A percentile compares a stretch with the other conserved stretches of the same genome.
Evolutionary conservation across 2,329 filamentous ascomycete species (phyloP).

Genomic region (Exophiala dermatitidis): DNA sequence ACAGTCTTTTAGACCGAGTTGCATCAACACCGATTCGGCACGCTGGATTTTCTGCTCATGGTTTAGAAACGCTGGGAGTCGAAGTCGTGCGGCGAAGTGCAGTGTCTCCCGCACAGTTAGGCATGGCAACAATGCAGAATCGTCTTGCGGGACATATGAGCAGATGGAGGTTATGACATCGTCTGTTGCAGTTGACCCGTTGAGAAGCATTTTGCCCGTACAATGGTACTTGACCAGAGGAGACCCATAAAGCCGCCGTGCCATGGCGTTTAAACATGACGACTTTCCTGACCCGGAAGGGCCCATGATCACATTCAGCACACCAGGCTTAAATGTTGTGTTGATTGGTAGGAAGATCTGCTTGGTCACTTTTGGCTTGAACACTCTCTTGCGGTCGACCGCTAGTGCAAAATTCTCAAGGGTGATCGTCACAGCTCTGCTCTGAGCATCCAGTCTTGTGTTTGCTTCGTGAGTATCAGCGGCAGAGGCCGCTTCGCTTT

Average conservation of each 20-base stretch:
- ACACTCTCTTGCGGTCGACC: slow-evolving; percentile 5
- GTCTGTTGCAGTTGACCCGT: slow-evolving; percentile 59
- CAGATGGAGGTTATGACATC: slow-evolving; percentile 58
- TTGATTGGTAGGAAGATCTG: slow-evolving; percentile 60
- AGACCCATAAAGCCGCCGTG: slow-evolving; percentile 57
- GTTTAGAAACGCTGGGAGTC: slow-evolving; percentile 47
- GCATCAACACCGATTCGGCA: slow-evolving; percentile 60
- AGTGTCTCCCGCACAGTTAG: slow-evolving; percentile 75
- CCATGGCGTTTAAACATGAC: slow-evolving; percentile 66
- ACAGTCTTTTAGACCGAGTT: slow-evolving; percentile 66
- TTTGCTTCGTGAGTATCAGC: slow-evolving; percentile 56
- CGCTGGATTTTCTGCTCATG: slow-evolving; percentile 55
- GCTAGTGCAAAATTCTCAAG: slow-evolving; percentile 57
- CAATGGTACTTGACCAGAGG: slow-evolving; percentile 55
- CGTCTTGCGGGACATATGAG: slow-evolving; percentile 80
- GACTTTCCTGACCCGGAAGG: slow-evolving; percentile 73
- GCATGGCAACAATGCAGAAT: slow-evolving; percentile 68
- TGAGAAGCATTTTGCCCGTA: slow-evolving; percentile 60
- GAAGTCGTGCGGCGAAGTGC: slow-evolving; percentile 65
- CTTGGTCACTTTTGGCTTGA: slow-evolving; percentile 6
- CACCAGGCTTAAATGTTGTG: slow-evolving; percentile 59
- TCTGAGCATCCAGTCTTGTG: slow-evolving; percentile 46
- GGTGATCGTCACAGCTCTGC: slow-evolving; percentile 55
- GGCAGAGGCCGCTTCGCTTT: slow-evolving; percentile 45
- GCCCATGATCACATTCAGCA: slow-evolving; percentile 71